These are phyloP conservation scores for Cryptomeria japonica DNA, from an alignment of 75 land plant genomes.

Conservation along the genomic window DNA sequence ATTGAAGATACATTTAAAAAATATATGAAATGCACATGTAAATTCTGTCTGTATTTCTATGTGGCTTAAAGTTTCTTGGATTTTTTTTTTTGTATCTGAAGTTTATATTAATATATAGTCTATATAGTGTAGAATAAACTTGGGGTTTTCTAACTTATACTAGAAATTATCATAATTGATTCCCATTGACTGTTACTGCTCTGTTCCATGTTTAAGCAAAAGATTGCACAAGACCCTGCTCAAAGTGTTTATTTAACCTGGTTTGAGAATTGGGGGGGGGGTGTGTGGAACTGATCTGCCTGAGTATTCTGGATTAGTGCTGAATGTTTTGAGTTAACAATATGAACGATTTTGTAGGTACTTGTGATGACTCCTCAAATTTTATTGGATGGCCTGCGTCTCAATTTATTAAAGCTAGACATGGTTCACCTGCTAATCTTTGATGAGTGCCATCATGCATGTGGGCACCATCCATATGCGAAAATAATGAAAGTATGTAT, in stretches of 20 bases:
- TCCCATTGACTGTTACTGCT: not conserved
- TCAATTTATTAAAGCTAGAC: constrained; percentile 60
- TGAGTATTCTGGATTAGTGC: not conserved
- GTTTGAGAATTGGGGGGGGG: not conserved
- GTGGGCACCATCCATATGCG: constrained; percentile 81
- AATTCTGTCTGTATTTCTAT: not conserved
- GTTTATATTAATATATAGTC: not conserved
- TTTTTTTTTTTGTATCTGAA: not conserved
- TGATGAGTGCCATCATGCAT: constrained; percentile 94
- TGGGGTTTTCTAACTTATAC: not conserved
- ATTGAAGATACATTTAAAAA: not conserved
- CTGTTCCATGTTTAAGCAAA: not conserved
- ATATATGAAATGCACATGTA: not conserved
- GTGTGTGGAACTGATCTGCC: no score
- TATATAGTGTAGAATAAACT: not conserved
- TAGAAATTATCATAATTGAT: not conserved
- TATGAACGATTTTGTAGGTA: not conserved
- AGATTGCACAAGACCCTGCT: not conserved
- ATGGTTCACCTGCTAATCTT: constrained; percentile 62
- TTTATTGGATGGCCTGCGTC: constrained; percentile 67
- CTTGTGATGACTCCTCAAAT: constrained; percentile 96
- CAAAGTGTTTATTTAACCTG: not conserved
- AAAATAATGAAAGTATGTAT: constrained; percentile 89
- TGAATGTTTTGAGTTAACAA: not conserved
- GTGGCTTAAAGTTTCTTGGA: not conserved